Conservation (phyloP, 2,329 filamentous ascomycete genomes). For the Teratosphaeria gauchensis region DNA sequence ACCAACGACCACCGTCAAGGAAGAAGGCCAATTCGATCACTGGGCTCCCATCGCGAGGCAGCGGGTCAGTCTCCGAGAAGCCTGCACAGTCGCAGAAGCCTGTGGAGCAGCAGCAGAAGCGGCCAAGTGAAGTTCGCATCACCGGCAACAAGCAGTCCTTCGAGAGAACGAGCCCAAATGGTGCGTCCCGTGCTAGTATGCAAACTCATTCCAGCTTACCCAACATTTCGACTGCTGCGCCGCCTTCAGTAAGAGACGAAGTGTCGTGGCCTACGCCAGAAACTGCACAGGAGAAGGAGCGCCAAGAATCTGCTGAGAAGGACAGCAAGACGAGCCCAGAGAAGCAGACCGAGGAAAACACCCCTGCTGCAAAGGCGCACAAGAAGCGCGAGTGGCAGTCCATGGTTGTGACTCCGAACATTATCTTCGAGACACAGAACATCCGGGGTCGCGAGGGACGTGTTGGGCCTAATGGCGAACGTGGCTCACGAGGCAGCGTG, state of each 20-base stretch:
- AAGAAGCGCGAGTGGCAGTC: conserved; percentile 79
- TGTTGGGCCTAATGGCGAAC: conserved; percentile 36
- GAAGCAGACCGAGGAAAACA: conserved; percentile 49
- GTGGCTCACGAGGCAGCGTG: conserved; percentile 47
- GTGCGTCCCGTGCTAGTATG: conserved; percentile 4
- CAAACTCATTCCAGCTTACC: conserved; percentile 18
- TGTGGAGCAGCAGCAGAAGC: conserved; percentile 12
- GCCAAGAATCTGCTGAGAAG: conserved; percentile 61
- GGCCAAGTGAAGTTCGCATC: conserved; percentile 8
- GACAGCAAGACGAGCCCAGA: conserved; percentile 45
- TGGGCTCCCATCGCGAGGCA: conserved; percentile 6
- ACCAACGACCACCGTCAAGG: conserved; percentile 17
- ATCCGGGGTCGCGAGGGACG: conserved; percentile 13
- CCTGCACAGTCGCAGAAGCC: conserved; percentile 14
- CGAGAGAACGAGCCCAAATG: not conserved
- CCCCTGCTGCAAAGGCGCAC: conserved; percentile 39
- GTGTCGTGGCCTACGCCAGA: conserved; percentile 87
- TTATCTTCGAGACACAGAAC: conserved; percentile 68
- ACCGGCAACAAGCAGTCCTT: conserved; percentile 9
- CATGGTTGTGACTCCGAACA: conserved; percentile 72
- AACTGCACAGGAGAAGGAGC: conserved; percentile 63
- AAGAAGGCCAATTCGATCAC: conserved; percentile 20
- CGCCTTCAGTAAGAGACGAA: conserved; percentile 65
- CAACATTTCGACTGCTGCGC: conserved; percentile 11
- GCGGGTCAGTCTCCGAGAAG: conserved; percentile 2